Conservation (phyloP, 768 basidiomycete species). For the Chiua virens region DNA sequence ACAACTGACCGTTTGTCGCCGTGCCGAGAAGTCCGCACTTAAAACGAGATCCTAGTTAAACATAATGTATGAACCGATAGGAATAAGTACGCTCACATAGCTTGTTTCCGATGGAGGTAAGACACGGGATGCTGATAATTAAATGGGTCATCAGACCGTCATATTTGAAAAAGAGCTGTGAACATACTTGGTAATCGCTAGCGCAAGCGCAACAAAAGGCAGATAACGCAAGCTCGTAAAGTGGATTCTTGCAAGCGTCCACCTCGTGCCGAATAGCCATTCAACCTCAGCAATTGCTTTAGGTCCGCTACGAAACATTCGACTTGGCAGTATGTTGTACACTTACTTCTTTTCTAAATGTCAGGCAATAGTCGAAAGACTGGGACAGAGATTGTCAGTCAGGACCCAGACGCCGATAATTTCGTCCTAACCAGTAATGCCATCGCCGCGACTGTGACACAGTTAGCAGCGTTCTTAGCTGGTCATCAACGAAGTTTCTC, state of each 20-base stretch:
- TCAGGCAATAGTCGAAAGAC: slow-evolving; percentile 19
- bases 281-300: slow-evolving; percentile 5
- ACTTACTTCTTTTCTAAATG: slow-evolving; percentile 11
- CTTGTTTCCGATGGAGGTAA: neutral
- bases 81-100: slow-evolving; percentile 7
- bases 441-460: slow-evolving; percentile 7
- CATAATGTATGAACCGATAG: neutral
- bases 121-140: slow-evolving; percentile 4
- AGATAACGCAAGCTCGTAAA: slow-evolving; percentile 24
- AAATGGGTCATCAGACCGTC: neutral
- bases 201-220: slow-evolving; percentile 14
- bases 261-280: slow-evolving; percentile 17
- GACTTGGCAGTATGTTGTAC: no score
- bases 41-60: neutral
- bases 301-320: neutral
- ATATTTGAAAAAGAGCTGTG: neutral
- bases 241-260: slow-evolving; percentile 17
- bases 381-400: neutral
- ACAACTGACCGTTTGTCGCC: slow-evolving; percentile 4
- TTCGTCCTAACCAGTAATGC: slow-evolving; percentile 9
- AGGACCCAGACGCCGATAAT: no score
- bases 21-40: slow-evolving; percentile 15
- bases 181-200: slow-evolving; percentile 14
- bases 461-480: neutral
- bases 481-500: neutral